phyloP scores from a whole-genome alignment of 495 filamentous ascomycete genomes.

The Lindgomyces ingoldianus region DNA sequence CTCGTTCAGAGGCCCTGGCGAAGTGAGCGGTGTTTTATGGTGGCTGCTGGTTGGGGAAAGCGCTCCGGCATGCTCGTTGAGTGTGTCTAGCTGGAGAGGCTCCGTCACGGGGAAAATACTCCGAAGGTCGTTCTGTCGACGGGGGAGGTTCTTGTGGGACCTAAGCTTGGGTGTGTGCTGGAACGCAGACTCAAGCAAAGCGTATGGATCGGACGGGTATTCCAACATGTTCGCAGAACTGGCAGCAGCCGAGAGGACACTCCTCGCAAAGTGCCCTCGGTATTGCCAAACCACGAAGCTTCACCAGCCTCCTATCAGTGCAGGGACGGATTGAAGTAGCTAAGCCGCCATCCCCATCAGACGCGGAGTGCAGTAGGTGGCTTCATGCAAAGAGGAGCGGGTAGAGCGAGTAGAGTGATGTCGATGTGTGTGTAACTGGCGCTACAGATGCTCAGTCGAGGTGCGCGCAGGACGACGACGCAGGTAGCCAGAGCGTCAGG shows the following conservation, averaged over 20 bases:
- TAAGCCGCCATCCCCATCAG: neutral
- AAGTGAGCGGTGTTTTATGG: slow-evolving; percentile 17
- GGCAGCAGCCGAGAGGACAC: neutral
- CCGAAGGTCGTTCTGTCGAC: slow-evolving; percentile 19
- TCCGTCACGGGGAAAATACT: slow-evolving; percentile 11
- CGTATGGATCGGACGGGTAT: slow-evolving; percentile 16
- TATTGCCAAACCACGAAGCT: neutral
- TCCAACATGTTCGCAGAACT: slow-evolving; percentile 17
- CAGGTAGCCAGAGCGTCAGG: slow-evolving; percentile 5
- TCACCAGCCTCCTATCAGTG: neutral
- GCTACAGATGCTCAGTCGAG: neutral
- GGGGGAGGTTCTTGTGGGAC: slow-evolving; percentile 24
- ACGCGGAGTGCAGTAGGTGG: neutral
- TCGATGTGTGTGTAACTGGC: neutral
- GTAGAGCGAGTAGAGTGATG: neutral
- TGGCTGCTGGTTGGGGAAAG: slow-evolving; percentile 8
- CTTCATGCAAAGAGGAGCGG: slow-evolving; percentile 4
- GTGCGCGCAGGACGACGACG: neutral
- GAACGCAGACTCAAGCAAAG: slow-evolving; percentile 31
- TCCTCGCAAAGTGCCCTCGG: neutral
- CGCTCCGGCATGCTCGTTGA: slow-evolving; percentile 25
- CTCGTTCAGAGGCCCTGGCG: slow-evolving; percentile 20
- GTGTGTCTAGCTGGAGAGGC: slow-evolving; percentile 17
- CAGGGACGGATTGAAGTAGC: neutral
- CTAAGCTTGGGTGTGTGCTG: slow-evolving; percentile 8